These are phyloP conservation scores for Trypanosoma vivax DNA, from an alignment of 208 protist species.

Conservation along the genomic window DNA sequence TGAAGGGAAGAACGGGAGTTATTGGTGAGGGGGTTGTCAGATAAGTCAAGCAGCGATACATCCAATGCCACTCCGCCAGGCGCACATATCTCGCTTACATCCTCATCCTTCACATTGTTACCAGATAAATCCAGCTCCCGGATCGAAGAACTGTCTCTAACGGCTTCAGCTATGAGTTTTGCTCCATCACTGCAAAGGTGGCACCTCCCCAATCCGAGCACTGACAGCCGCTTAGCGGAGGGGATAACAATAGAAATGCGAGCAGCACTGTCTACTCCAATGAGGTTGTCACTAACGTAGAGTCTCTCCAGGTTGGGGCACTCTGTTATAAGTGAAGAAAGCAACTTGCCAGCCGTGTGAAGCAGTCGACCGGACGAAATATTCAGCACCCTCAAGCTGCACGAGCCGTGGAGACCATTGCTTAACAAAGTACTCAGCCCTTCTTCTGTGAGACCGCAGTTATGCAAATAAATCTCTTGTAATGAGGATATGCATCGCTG, in stretches of 20 bases:
- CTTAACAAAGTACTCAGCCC: conserved; percentile 19
- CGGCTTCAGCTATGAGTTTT: conserved; percentile 27
- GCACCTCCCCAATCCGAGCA: conserved; percentile 37
- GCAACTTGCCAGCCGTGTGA: conserved; percentile 30
- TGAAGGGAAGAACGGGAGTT: conserved; percentile 17
- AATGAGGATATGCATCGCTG: conserved; percentile 20
- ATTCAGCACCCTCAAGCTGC: conserved; percentile 38
- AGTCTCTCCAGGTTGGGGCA: conserved; percentile 36
- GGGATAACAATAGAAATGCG: conserved; percentile 34
- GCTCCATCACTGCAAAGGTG: conserved; percentile 47
- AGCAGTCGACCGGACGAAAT: conserved; percentile 38
- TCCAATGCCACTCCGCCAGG: conserved; percentile 23
- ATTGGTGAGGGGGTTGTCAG: conserved; percentile 43
- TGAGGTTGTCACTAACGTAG: conserved; percentile 42
- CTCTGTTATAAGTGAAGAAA: conserved; percentile 33
- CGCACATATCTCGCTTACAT: conserved; percentile 34
- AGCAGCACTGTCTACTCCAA: conserved; percentile 48
- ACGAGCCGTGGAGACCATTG: conserved; percentile 14
- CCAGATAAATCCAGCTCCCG: conserved; percentile 52
- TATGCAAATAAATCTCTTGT: conserved; percentile 38
- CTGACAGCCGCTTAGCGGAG: conserved; percentile 25
- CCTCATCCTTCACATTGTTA: conserved; percentile 54
- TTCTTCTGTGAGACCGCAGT: conserved; percentile 33
- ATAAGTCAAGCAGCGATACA: conserved; percentile 40
- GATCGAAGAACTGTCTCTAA: conserved; percentile 39